These are phyloP conservation scores for Pseudogymnoascus sp. DNA, from an alignment of 2,329 filamentous ascomycete genomes.

Conservation along the genomic window DNA sequence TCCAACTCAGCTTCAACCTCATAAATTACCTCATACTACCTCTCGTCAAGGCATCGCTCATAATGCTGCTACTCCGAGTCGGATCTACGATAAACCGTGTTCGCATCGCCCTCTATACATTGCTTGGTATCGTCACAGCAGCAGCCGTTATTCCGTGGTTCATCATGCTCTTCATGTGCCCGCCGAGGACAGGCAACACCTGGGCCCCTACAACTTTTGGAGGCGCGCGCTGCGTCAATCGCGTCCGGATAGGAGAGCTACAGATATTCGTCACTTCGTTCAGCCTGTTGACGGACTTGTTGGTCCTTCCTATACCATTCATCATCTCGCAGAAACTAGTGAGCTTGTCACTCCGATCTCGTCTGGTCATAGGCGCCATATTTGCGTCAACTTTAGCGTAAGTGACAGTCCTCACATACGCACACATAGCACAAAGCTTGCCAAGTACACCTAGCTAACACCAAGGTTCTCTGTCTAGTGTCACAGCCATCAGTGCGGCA, in stretches of 20 bases:
- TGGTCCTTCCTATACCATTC: neutral
- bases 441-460: neutral
- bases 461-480: neutral
- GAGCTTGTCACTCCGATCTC: neutral
- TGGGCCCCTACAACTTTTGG: neutral
- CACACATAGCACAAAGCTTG: neutral
- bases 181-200: neutral
- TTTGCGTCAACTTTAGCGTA: neutral
- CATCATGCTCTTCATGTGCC: neutral
- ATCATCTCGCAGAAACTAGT: neutral
- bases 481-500: neutral
- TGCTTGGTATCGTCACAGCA: neutral
- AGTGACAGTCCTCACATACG: neutral
- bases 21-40: neutral
- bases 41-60: neutral
- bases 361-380: neutral
- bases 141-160: neutral
- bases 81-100: neutral
- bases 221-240: neutral
- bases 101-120: neutral
- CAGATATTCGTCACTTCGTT: neutral
- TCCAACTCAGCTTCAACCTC: neutral
- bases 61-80: neutral
- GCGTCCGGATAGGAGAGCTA: neutral
- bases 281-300: neutral